phyloP scores from a whole-genome alignment of 176 grass and related monocot species.

The Raddia distichophylla region DNA sequence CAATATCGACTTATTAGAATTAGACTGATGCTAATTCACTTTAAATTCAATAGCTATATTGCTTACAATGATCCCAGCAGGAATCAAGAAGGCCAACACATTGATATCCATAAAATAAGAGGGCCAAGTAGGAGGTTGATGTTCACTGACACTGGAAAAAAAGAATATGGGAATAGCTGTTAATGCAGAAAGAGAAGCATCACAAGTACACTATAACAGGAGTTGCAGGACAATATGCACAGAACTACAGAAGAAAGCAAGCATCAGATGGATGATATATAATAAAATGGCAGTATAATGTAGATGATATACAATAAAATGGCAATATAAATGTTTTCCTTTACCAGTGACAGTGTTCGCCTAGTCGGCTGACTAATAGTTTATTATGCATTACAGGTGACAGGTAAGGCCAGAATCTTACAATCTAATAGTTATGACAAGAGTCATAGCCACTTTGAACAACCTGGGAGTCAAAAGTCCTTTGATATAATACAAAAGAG shows the following conservation, averaged over 20 bases:
- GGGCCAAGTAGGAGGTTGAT: conserved; percentile 91
- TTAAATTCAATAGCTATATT: too few species aligned
- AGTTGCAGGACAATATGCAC: not conserved
- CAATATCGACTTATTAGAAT: too few species aligned
- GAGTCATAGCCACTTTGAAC: conserved; percentile 89
- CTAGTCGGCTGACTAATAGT: not conserved
- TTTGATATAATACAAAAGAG: conserved; percentile 84
- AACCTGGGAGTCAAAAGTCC: conserved; percentile 70
- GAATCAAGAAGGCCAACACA: conserved; percentile 82
- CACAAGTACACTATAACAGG: conserved; percentile 13
- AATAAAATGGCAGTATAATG: conserved; percentile 14
- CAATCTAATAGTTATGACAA: conserved; percentile 72
- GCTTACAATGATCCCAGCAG: conserved; percentile 78
- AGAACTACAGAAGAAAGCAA: not conserved
- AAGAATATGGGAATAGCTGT: too few species aligned
- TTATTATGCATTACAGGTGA: too few species aligned
- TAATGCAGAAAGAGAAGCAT: conserved; percentile 40
- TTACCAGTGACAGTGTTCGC: not conserved
- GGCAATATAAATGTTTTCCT: not conserved
- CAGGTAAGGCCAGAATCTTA: conserved; percentile 39
- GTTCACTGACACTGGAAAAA: conserved; percentile 73
- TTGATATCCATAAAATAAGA: conserved; percentile 98
- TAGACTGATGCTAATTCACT: too few species aligned
- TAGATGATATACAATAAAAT: too few species aligned
- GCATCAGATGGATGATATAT: conserved; percentile 11